A percentile compares a stretch with the other conserved stretches of the same genome.
Conservation (phyloP, 345 rosid species). For the Pugionium cornutum region DNA sequence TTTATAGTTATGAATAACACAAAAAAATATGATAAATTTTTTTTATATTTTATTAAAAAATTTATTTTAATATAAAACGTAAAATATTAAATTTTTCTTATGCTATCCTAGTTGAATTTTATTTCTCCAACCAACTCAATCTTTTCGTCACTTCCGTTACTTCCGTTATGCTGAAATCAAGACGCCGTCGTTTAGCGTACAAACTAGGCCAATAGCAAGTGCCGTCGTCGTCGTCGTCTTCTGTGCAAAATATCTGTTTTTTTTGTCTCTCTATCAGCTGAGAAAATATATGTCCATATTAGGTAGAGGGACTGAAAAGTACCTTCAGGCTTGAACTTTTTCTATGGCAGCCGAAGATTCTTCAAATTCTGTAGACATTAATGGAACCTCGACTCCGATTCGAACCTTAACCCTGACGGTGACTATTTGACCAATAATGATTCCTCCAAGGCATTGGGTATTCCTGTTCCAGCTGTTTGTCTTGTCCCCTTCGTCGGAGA, state of each 20-base stretch:
- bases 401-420: conserved; percentile 37
- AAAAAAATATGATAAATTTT: too few species aligned
- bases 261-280: too few species aligned
- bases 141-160: too few species aligned
- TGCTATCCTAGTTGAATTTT: not conserved
- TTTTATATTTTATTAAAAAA: too few species aligned
- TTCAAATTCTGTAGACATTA: conserved; percentile 30
- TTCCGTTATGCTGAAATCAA: too few species aligned
- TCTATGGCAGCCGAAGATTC: conserved; percentile 53
- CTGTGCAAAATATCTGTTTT: conserved; percentile 11
- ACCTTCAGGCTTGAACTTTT: conserved; percentile 13
- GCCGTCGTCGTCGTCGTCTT: conserved; percentile 9
- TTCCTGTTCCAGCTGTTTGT: conserved; percentile 67
- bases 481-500: conserved; percentile 69
- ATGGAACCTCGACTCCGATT: conserved; percentile 23
- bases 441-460: conserved; percentile 46
- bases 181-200: conserved; percentile 7
- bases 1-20: too few species aligned
- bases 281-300: conserved; percentile 22
- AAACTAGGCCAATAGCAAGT: not conserved
- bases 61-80: too few species aligned
- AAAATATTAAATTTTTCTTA: too few species aligned
- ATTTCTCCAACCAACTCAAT: not conserved
- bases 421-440: conserved; percentile 31
- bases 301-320: conserved; percentile 11